A percentile compares a stretch with the other conserved stretches of the same genome.
These are phyloP conservation scores for Phytophthora syringae DNA, from an alignment of 352 stramenopile genomes.

Conservation along the genomic window DNA sequence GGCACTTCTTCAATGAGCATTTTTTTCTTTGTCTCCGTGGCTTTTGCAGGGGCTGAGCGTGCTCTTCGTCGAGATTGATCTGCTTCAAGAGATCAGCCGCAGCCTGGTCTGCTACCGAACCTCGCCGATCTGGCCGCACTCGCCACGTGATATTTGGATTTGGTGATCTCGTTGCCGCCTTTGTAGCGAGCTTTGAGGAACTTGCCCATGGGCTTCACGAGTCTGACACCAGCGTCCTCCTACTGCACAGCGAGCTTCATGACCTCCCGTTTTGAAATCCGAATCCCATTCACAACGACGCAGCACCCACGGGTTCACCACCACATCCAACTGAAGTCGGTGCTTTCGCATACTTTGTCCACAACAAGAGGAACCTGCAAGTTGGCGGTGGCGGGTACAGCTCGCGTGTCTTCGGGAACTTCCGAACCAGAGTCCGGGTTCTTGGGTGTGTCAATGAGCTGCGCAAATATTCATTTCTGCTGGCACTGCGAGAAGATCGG, in stretches of 20 bases:
- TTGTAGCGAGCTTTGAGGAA: slow-evolving; percentile 90
- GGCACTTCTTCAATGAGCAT: slow-evolving; percentile 61
- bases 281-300: slow-evolving; percentile 74
- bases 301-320: slow-evolving; percentile 84
- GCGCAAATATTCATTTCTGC: slow-evolving; percentile 76
- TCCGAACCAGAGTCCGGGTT: slow-evolving; percentile 74
- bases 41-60: slow-evolving; percentile 8
- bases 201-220: slow-evolving; percentile 57
- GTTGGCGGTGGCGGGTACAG: slow-evolving; percentile 73
- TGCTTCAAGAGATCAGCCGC: slow-evolving; percentile 65
- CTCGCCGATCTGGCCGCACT: too few relatives aligned
- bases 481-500: slow-evolving; percentile 46
- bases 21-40: slow-evolving; percentile 12
- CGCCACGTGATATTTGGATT: slow-evolving; percentile 78
- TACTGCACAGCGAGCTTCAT: slow-evolving; percentile 84
- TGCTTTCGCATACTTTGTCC: slow-evolving; percentile 57
- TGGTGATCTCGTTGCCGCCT: slow-evolving; percentile 74
- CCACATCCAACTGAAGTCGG: slow-evolving; percentile 66
- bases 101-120: too few relatives aligned
- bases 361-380: slow-evolving; percentile 81
- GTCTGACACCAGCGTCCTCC: slow-evolving; percentile 57
- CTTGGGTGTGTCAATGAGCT: slow-evolving; percentile 71
- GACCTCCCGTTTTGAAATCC: slow-evolving; percentile 83
- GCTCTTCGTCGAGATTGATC: slow-evolving; percentile 36
- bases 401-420: slow-evolving; percentile 65